A percentile compares a stretch with the other conserved stretches of the same genome.
These are phyloP conservation scores for Chlorella sp. DNA, from an alignment of 139 green algal genomes.

Conservation along the genomic window DNA sequence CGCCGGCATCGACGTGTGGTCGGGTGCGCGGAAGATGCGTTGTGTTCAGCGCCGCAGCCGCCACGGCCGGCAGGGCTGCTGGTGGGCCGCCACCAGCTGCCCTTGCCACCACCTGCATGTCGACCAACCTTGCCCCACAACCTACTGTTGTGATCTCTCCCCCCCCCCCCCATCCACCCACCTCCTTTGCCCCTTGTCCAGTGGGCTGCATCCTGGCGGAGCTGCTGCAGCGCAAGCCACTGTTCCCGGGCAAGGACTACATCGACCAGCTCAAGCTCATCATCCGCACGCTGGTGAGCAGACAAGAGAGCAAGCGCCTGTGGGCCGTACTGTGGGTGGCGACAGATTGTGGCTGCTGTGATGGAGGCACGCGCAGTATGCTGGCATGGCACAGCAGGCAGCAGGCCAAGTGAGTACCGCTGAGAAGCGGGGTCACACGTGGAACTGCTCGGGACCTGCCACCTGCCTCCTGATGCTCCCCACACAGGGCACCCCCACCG, in stretches of 20 bases:
- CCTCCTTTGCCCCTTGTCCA: neutral
- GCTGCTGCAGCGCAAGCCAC: slow-evolving; percentile 85
- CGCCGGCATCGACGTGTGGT: slow-evolving; percentile 78
- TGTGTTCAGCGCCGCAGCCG: neutral
- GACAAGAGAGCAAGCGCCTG: no score
- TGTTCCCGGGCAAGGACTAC: slow-evolving; percentile 94
- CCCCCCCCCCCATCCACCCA: neutral
- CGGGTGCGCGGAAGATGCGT: neutral
- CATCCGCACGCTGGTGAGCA: slow-evolving; percentile 73
- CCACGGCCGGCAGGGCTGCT: neutral
- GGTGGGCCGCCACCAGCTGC: neutral
- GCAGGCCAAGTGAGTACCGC: no score
- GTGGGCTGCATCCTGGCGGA: slow-evolving; percentile 96
- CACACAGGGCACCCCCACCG: slow-evolving; percentile 73
- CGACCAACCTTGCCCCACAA: no score
- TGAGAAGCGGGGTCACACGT: no score
- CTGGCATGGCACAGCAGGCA: no score
- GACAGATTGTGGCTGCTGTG: no score
- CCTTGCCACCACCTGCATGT: neutral
- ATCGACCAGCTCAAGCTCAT: slow-evolving; percentile 96
- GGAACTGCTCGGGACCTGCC: no score
- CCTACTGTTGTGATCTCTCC: no score
- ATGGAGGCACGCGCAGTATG: no score
- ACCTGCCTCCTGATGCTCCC: no score
- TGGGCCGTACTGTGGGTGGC: no score